Conservation (phyloP, 495 filamentous ascomycete genomes). For the Penicillium nucicola region DNA sequence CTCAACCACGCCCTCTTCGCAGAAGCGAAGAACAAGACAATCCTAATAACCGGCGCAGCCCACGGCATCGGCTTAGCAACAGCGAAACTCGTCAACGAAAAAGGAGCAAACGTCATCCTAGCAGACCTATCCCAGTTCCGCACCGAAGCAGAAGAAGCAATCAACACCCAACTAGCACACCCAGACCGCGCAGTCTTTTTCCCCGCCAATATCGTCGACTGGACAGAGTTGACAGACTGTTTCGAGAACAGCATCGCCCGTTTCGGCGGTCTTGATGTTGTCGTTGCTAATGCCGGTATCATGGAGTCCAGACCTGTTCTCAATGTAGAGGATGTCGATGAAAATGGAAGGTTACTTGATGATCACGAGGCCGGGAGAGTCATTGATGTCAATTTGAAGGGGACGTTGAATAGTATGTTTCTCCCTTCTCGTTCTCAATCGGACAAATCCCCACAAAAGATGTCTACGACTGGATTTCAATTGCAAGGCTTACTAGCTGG, state of each 20-base stretch:
- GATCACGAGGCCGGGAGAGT: slow-evolving; percentile 17
- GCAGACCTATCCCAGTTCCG: slow-evolving; percentile 19
- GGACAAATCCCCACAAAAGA: not conserved
- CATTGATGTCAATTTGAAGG: slow-evolving; percentile 35
- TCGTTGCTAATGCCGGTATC: slow-evolving; percentile 69
- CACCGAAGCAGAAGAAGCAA: slow-evolving; percentile 10
- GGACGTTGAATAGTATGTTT: slow-evolving; percentile 30
- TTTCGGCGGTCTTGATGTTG: slow-evolving; percentile 55
- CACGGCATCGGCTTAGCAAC: slow-evolving; percentile 39
- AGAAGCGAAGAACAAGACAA: slow-evolving; percentile 13
- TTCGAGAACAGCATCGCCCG: slow-evolving; percentile 52
- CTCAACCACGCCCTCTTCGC: slow-evolving; percentile 9
- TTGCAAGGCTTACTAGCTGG: no score
- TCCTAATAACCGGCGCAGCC: slow-evolving; percentile 38
- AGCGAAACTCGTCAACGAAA: slow-evolving; percentile 18
- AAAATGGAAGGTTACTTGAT: slow-evolving; percentile 18
- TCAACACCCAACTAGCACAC: slow-evolving; percentile 7
- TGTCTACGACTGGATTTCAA: not conserved
- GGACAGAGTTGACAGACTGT: slow-evolving; percentile 34
- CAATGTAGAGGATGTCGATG: slow-evolving; percentile 17
- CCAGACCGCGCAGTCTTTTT: slow-evolving; percentile 20
- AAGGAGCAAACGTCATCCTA: slow-evolving; percentile 30
- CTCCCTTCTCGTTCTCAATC: not conserved
- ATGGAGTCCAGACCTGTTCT: slow-evolving; percentile 32
- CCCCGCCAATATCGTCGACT: slow-evolving; percentile 22